phyloP scores from a whole-genome alignment of 1,284 basidiomycete species.

The Ceratobasidium theobromae region DNA sequence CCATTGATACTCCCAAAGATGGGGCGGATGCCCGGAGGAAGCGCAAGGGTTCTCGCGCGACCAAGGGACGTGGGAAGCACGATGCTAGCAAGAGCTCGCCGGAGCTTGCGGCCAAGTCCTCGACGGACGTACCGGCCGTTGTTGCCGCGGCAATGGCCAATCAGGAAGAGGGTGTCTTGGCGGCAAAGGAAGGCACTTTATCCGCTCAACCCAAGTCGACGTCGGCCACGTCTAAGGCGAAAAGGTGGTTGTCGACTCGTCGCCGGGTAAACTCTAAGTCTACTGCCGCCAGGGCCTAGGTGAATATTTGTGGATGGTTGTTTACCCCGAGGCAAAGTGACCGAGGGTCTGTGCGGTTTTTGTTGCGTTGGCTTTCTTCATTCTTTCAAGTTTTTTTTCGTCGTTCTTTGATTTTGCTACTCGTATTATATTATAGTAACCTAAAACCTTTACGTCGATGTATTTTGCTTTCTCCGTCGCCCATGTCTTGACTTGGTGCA shows the following conservation, averaged over 20 bases:
- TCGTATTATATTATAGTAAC: too few species aligned
- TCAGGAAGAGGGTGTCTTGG: too few species aligned
- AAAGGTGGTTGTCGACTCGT: background rate
- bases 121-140: background rate
- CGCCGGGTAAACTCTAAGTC: conserved; percentile 3
- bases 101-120: background rate
- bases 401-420: too few species aligned
- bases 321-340: too few species aligned
- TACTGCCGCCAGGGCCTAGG: background rate
- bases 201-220: background rate
- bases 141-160: background rate
- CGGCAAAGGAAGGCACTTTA: background rate
- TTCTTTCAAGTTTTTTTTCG: too few species aligned
- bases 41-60: conserved; percentile 6
- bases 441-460: too few species aligned
- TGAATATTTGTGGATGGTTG: too few species aligned
- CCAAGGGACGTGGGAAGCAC: background rate
- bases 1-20: background rate
- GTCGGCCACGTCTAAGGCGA: background rate
- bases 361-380: too few species aligned
- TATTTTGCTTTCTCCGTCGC: too few species aligned
- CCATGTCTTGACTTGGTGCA: too few species aligned
- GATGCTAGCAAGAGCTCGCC: background rate
- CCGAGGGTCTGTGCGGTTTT: too few species aligned
- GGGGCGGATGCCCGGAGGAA: background rate